These are phyloP conservation scores for Malus sylvestris DNA, from an alignment of 306 rosid genomes.

Conservation along the genomic window DNA sequence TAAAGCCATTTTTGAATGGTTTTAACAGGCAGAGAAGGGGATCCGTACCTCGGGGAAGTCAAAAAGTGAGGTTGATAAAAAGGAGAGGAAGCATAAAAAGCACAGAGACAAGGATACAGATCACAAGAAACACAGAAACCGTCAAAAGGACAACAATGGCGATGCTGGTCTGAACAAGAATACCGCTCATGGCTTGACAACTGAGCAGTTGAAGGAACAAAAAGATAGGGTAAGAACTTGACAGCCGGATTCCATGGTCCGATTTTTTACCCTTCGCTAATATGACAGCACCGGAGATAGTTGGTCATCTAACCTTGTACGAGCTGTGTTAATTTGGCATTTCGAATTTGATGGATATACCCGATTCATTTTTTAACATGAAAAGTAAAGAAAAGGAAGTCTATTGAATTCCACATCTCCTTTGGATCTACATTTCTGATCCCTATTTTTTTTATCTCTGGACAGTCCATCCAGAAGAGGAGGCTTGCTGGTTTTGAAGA, in stretches of 20 bases:
- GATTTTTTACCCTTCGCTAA: no score
- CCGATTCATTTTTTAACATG: not conserved
- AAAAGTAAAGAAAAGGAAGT: not conserved
- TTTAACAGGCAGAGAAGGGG: conserved; percentile 29
- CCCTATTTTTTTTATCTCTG: not conserved
- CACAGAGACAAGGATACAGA: conserved; percentile 9
- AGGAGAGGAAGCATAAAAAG: conserved; percentile 19
- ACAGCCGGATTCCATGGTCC: not conserved
- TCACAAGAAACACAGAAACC: conserved; percentile 14
- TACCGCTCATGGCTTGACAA: not conserved
- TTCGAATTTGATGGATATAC: not conserved
- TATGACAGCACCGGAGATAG: not conserved
- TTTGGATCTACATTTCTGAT: not conserved
- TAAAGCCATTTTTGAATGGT: not conserved
- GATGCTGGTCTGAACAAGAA: not conserved
- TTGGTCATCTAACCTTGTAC: not conserved
- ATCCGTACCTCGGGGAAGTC: conserved; percentile 8
- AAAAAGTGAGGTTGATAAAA: conserved; percentile 11
- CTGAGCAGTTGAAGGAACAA: conserved; percentile 9
- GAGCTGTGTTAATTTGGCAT: not conserved
- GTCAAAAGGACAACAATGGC: not conserved
- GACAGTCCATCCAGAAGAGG: conserved; percentile 15
- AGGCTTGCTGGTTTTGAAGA: conserved; percentile 15
- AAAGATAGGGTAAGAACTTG: conserved; percentile 8
- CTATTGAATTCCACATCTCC: not conserved